phyloP scores from a whole-genome alignment of 495 filamentous ascomycete genomes.

The Lindgomyces ingoldianus region DNA sequence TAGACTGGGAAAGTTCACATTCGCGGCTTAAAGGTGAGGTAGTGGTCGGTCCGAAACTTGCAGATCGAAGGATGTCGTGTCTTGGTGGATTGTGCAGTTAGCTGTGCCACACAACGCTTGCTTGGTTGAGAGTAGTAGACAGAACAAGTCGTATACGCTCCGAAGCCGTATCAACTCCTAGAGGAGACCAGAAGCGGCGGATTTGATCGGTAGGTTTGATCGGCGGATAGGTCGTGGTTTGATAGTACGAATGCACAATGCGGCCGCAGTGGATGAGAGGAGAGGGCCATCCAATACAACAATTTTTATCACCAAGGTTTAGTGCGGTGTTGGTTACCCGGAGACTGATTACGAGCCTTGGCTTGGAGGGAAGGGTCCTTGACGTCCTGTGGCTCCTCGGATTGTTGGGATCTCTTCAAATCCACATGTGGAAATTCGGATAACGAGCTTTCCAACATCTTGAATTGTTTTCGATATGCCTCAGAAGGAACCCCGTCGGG shows the following conservation, averaged over 20 bases:
- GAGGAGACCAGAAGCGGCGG: not conserved
- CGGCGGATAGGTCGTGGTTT: no score
- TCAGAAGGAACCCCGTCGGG: slow-evolving; percentile 14
- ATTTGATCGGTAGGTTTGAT: no score
- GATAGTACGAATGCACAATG: no score
- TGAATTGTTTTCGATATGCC: slow-evolving; percentile 9
- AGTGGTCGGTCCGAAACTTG: not conserved
- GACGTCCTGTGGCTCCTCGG: not conserved
- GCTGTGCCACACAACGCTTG: not conserved
- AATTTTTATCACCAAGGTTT: slow-evolving; percentile 6
- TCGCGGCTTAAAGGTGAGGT: no score
- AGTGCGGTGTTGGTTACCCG: not conserved
- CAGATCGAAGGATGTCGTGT: not conserved
- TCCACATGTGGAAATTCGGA: slow-evolving; percentile 9
- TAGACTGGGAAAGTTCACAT: no score
- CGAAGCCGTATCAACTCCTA: not conserved
- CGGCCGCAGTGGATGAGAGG: not conserved
- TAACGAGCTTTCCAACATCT: slow-evolving; percentile 13
- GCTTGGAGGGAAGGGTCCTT: not conserved
- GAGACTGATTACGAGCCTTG: not conserved
- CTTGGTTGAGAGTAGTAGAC: not conserved
- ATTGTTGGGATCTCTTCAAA: not conserved
- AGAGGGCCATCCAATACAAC: not conserved
- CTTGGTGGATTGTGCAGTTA: not conserved
- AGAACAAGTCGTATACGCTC: not conserved